Evolutionary conservation across 2,329 filamentous ascomycete species (phyloP).

Genomic region (Cladophialophora yegresii): DNA sequence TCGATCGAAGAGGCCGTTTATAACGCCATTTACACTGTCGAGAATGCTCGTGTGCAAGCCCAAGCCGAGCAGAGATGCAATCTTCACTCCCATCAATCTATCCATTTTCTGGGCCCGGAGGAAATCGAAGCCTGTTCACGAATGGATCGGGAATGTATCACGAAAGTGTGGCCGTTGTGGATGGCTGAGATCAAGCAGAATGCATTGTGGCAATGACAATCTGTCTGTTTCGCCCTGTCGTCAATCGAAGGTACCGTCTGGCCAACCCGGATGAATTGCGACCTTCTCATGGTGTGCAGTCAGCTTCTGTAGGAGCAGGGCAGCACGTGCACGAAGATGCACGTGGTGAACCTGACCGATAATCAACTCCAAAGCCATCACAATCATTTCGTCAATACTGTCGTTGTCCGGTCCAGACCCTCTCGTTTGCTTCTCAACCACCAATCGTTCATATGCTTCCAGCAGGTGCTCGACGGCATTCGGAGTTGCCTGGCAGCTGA

Average conservation of each 20-base stretch:
- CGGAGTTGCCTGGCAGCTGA: constrained; percentile 15
- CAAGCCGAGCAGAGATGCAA: constrained; percentile 1
- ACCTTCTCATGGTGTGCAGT: neutral
- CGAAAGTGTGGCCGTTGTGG: constrained; percentile 6
- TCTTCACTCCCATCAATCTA: neutral
- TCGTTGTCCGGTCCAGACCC: neutral
- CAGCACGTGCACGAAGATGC: neutral
- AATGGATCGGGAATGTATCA: constrained; percentile 5
- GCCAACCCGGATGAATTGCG: too few species aligned
- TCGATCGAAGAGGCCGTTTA: constrained; percentile 7
- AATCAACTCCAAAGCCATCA: constrained; percentile 2
- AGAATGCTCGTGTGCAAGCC: constrained; percentile 4
- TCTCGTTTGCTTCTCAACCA: constrained; percentile 1
- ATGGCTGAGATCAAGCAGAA: constrained; percentile 10
- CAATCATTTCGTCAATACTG: neutral
- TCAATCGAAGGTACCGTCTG: neutral
- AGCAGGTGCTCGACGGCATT: constrained; percentile 4
- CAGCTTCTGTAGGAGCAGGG: neutral
- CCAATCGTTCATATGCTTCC: constrained; percentile 14
- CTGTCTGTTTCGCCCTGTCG: neutral
- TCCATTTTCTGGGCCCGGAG: constrained; percentile 1
- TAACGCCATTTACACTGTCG: constrained; percentile 1
- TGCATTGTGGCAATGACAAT: neutral
- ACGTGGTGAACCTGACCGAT: neutral
- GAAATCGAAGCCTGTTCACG: constrained; percentile 4